Conservation (phyloP, 106 monocot genomes). For the Dendrobium officinale region DNA sequence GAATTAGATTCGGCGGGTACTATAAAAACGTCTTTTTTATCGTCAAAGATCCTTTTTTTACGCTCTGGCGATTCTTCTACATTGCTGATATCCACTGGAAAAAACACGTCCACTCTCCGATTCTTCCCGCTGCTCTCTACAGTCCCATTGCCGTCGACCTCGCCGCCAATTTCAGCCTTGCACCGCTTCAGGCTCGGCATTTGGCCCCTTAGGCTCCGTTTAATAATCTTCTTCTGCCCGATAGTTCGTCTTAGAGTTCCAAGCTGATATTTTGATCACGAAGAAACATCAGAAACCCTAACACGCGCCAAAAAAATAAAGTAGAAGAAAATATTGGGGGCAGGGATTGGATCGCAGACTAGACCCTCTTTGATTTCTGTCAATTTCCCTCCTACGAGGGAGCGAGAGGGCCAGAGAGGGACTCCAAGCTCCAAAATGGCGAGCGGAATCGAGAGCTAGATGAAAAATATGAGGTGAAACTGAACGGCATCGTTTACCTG, state of each 20-base stretch:
- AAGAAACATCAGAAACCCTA: constrained; percentile 3
- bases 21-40: background rate
- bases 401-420: background rate
- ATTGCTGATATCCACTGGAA: constrained; percentile 19
- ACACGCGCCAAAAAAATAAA: background rate
- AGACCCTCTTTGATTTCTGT: background rate
- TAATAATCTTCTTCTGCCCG: constrained; percentile 33
- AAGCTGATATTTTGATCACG: background rate
- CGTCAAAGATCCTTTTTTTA: constrained; percentile 1
- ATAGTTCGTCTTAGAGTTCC: background rate
- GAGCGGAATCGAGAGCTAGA: background rate
- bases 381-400: background rate
- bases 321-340: background rate
- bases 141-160: background rate
- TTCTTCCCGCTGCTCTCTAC: constrained; percentile 24
- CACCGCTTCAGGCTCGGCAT: constrained; percentile 54
- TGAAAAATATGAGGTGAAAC: background rate
- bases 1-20: background rate
- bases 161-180: constrained; percentile 10
- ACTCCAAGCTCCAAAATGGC: background rate
- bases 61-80: background rate
- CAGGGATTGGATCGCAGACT: background rate
- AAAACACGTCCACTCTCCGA: constrained; percentile 7
- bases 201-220: constrained; percentile 27
- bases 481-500: too few species aligned